Conservation (phyloP, 2,329 filamentous ascomycete species). For the Colletotrichum euphorbiae region DNA sequence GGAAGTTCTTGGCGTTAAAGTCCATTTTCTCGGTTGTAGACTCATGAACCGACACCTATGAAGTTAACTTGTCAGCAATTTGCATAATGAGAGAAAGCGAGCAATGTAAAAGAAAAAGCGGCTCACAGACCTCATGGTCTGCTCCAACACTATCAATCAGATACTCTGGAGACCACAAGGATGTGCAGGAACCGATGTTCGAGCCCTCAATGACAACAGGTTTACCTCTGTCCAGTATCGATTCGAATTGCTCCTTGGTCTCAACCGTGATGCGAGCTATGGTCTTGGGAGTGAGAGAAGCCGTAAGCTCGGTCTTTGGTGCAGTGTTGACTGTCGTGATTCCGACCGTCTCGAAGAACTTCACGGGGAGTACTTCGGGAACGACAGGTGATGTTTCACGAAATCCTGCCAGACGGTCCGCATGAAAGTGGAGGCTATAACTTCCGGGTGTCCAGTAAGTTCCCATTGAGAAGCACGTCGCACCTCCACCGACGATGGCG, state of each 20-base stretch:
- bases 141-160: conserved; percentile 71
- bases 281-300: not conserved
- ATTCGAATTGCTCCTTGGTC: conserved; percentile 67
- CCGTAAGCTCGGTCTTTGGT: conserved; percentile 37
- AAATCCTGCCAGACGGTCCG: not conserved
- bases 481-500: conserved; percentile 80
- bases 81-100: not conserved
- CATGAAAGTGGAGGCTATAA: conserved; percentile 53
- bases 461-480: conserved; percentile 91
- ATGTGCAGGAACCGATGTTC: conserved; percentile 64
- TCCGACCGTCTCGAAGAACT: conserved; percentile 21
- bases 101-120: not conserved
- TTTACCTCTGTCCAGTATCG: conserved; percentile 66
- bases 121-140: conserved; percentile 65
- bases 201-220: conserved; percentile 75
- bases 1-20: conserved; percentile 86
- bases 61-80: not conserved
- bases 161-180: conserved; percentile 76
- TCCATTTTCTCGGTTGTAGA: conserved; percentile 76
- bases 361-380: not conserved
- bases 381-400: not conserved
- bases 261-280: conserved; percentile 66
- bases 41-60: conserved; percentile 79
- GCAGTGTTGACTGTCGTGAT: conserved; percentile 26
- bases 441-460: conserved; percentile 81